Evolutionary conservation across 768 basidiomycete species (phyloP).

Genomic region (Suillus variegatus): DNA sequence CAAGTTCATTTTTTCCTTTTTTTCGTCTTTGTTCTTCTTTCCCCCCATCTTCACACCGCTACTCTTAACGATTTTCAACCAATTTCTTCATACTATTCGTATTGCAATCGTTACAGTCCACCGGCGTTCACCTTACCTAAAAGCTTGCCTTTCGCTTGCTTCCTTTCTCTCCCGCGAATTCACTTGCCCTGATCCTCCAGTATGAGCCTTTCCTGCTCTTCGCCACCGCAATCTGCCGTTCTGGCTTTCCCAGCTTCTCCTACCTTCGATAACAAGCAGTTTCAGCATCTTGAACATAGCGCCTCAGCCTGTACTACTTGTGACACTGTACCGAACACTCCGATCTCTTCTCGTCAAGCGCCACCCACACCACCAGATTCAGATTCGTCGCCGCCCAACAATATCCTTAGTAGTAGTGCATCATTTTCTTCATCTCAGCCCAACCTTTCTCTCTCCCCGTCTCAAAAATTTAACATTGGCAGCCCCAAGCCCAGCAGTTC

Average conservation of each 20-base stretch:
- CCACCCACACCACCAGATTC: constrained; percentile 24
- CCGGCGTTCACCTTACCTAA: constrained; percentile 12
- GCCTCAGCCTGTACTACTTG: constrained; percentile 11
- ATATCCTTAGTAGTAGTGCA: constrained; percentile 15
- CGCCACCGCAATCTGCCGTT: constrained; percentile 26
- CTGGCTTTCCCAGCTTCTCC: constrained; percentile 18
- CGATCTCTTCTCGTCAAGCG: constrained; percentile 17
- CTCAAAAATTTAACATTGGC: constrained; percentile 14
- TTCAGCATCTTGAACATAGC: constrained; percentile 3
- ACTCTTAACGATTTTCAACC: constrained; percentile 19
- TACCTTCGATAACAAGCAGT: constrained; percentile 12
- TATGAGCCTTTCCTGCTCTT: constrained; percentile 28
- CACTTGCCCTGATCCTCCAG: constrained; percentile 26
- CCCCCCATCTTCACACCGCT: constrained; percentile 14
- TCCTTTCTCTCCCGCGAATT: constrained; percentile 14
- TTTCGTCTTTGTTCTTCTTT: constrained; percentile 11
- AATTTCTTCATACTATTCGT: constrained; percentile 13
- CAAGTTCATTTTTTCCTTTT: constrained; percentile 12
- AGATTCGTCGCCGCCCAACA: constrained; percentile 12
- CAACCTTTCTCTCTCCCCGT: constrained; percentile 23
- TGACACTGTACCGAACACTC: constrained; percentile 11
- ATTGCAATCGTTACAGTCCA: constrained; percentile 22
- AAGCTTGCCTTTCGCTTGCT: constrained; percentile 14
- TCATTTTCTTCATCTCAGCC: constrained; percentile 21
- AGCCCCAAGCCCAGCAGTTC: constrained; percentile 15